Evolutionary conservation across 345 rosid species (phyloP).

Genomic region (Lenwebbia sp.): DNA sequence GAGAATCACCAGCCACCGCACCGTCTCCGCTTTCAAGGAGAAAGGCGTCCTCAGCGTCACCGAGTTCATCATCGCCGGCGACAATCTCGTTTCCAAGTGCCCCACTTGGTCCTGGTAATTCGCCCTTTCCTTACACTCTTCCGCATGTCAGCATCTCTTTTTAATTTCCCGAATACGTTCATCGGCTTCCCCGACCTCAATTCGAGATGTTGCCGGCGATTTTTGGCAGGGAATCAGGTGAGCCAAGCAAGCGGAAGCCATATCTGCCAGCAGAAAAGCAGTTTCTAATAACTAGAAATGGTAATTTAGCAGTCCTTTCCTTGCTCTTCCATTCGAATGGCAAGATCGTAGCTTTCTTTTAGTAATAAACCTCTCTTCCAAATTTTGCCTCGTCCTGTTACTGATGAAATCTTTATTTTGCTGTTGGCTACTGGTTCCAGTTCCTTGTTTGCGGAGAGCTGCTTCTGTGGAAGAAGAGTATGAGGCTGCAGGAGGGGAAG

Average conservation of each 20-base stretch:
- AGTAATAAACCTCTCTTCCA: neutral
- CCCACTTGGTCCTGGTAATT: slow-evolving; percentile 98
- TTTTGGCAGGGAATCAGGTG: slow-evolving; percentile 81
- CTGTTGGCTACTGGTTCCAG: slow-evolving; percentile 15
- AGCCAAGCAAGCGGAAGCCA: slow-evolving; percentile 80
- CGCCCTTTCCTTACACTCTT: neutral
- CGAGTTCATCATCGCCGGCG: slow-evolving; percentile 89
- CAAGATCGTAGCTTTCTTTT: neutral
- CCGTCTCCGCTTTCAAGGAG: slow-evolving; percentile 93
- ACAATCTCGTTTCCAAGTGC: slow-evolving; percentile 95
- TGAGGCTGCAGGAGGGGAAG: slow-evolving; percentile 93
- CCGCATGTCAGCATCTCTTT: neutral
- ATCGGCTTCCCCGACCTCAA: neutral
- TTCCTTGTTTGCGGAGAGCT: slow-evolving; percentile 90
- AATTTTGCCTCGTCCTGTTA: neutral
- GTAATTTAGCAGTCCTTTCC: slow-evolving; percentile 17
- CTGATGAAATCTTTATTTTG: too few relatives aligned
- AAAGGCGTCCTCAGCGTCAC: slow-evolving; percentile 94
- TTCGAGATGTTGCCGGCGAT: neutral
- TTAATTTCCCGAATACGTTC: neutral
- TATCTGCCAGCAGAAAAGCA: slow-evolving; percentile 84
- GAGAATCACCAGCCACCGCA: slow-evolving; percentile 84
- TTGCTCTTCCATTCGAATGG: neutral
- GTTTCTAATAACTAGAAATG: slow-evolving; percentile 91
- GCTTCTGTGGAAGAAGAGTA: slow-evolving; percentile 90